phyloP scores from a whole-genome alignment of 192 early-diverging fungal genomes.

The Coemansia sp. region DNA sequence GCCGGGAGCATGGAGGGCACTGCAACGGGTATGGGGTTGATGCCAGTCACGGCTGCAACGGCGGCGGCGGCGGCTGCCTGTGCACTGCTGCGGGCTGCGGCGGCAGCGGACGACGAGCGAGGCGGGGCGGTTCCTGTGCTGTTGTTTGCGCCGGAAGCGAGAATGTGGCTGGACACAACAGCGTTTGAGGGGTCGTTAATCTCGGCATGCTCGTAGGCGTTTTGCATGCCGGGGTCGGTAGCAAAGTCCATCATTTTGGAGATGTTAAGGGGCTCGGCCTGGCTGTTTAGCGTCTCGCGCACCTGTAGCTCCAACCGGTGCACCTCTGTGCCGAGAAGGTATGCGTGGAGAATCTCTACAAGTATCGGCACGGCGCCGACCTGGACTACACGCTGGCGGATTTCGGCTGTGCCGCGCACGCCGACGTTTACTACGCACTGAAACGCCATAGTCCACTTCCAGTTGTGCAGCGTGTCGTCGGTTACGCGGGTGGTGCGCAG shows the following conservation, averaged over 20 bases:
- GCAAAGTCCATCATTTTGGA: constrained; percentile 42
- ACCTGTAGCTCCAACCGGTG: constrained; percentile 45
- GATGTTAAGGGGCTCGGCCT: constrained; percentile 19
- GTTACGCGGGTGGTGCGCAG: constrained; percentile 65
- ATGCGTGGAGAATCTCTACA: constrained; percentile 67
- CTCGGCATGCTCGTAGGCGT: constrained; percentile 27
- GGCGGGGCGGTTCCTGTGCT: constrained; percentile 29
- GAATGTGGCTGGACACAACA: constrained; percentile 36
- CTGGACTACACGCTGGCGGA: constrained; percentile 80
- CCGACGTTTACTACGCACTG: constrained; percentile 87
- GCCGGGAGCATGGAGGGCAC: constrained; percentile 14
- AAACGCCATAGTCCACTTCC: constrained; percentile 82
- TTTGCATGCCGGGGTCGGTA: constrained; percentile 10
- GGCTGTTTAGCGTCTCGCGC: constrained; percentile 33
- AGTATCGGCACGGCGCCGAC: constrained; percentile 83
- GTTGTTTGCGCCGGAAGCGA: constrained; percentile 48
- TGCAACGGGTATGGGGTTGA: constrained; percentile 28
- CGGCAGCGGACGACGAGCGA: constrained; percentile 26
- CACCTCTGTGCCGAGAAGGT: constrained; percentile 39
- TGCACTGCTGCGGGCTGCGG: constrained; percentile 30
- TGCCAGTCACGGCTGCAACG: constrained; percentile 25
- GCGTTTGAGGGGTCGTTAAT: constrained; percentile 44
- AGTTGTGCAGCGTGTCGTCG: constrained; percentile 67
- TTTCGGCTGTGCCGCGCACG: constrained; percentile 73
- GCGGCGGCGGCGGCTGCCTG: constrained; percentile 45